These are phyloP conservation scores for Heliocybe sulcata DNA, from an alignment of 1,284 basidiomycete genomes.

Conservation along the genomic window DNA sequence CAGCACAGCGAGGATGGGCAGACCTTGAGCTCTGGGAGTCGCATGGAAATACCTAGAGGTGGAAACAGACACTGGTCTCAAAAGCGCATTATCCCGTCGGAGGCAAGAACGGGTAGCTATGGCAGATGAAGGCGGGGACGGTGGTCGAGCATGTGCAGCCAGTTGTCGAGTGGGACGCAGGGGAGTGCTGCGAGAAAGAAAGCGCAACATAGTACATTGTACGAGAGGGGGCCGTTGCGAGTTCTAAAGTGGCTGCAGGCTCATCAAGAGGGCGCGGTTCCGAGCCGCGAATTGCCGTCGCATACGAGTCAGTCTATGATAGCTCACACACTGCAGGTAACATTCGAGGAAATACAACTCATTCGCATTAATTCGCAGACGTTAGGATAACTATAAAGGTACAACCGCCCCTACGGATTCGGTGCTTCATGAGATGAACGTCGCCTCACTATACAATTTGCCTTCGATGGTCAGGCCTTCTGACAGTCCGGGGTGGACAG, in stretches of 20 bases:
- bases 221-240: conserved; percentile 1
- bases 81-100: not conserved
- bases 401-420: not conserved
- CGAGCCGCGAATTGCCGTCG: conserved; percentile 4
- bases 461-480: conserved; percentile 60
- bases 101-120: not conserved
- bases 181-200: conserved; percentile 8
- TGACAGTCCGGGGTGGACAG: conserved; percentile 34
- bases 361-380: not conserved
- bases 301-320: not conserved
- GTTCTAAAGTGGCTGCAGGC: not conserved
- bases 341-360: not conserved
- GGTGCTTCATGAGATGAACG: conserved; percentile 72
- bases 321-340: not conserved
- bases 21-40: conserved; percentile 25
- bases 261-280: not conserved
- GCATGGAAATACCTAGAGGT: conserved; percentile 29
- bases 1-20: conserved; percentile 30
- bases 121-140: not conserved
- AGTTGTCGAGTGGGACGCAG: not conserved
- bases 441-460: conserved; percentile 79
- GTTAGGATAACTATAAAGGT: not conserved
- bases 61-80: too few species aligned
- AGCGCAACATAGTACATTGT: conserved; percentile 20
- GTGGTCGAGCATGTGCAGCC: conserved; percentile 2